Base-by-base conservation (phyloP, 345 rosid genomes). In the Acer saccharum region DNA sequence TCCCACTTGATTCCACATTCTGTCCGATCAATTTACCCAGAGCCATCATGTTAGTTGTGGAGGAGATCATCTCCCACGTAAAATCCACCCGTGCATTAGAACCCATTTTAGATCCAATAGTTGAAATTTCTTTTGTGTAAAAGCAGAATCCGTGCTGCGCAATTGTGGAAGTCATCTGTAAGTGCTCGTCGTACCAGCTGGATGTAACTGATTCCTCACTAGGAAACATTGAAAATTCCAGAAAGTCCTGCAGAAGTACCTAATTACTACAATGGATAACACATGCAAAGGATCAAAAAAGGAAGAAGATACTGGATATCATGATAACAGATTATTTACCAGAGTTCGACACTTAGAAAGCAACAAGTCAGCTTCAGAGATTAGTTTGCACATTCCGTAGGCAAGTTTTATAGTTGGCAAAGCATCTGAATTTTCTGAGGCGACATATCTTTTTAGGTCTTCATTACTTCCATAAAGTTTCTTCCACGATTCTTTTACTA, bases 351-450 rank as follows among this genome's bases (percentile, higher is more conserved):
- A 85, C 74, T 84, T 82, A 62, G 82, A 81, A 79, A 76, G 85
- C 55, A 89, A 80, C 70, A 89, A 55, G 81, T 92, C 97, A 78
- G 90, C 87, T 75, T 94, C 93, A 65, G 99, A 91, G 81, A 94
- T 83, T 77, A 94, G 84, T 69, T 92, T 78, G 83, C 92, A 85
- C 79, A 94, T 84, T 79, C 86, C 82, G 76, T 73, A 74, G 77
- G 91, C 83, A 77, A 90, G 79, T 50, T 85, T 73, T 52, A 91
- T 32, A 68, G 78, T 82, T 76, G 83, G 81, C 69, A 83, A 77
- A 86, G 89, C 89, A 82, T 84, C 87, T 71, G 79, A 82, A 64
- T 83, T 81, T 83, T 96, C 97, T 32, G 82, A 86, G 63, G 83
- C 83, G 76, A 81, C 84, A 80, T 81, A 79, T 61, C 86, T 78